Evolutionary conservation across 768 basidiomycete species (phyloP).

Genomic region (Rubroboletus pulcherrimus): DNA sequence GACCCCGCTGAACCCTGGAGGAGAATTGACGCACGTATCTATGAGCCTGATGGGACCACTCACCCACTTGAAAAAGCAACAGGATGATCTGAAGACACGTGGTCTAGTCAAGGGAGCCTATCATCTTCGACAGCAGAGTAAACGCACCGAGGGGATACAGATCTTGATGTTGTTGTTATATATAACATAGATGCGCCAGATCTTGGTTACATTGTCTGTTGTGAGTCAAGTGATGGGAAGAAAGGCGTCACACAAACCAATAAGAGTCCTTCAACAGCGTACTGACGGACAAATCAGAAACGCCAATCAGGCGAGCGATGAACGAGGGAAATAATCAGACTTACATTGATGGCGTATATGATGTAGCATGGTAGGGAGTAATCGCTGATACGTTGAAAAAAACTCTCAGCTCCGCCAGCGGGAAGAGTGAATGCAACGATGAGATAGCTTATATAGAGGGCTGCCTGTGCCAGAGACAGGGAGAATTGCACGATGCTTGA

Average conservation of each 20-base stretch:
- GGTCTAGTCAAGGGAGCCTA: background rate
- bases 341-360: constrained; percentile 18
- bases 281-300: constrained; percentile 2
- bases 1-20: constrained; percentile 7
- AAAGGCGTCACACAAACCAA: constrained; percentile 11
- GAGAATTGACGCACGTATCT: background rate
- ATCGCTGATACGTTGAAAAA: background rate
- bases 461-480: constrained; percentile 7
- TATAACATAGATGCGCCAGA: constrained; percentile 24
- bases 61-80: constrained; percentile 14
- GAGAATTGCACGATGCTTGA: constrained; percentile 14
- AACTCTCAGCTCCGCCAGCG: background rate
- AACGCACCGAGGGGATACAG: constrained; percentile 21
- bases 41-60: background rate
- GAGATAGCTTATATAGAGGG: constrained; percentile 1
- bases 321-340: background rate
- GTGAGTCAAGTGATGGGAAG: background rate
- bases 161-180: constrained; percentile 10
- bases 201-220: constrained; percentile 3
- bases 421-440: background rate
- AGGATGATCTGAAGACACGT: constrained; percentile 6
- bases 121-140: background rate
- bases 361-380: constrained; percentile 12
- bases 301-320: background rate
- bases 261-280: constrained; percentile 13